Conservation (phyloP, 1,139 yeast genomes). For the Geotrichum phurueaensis region DNA sequence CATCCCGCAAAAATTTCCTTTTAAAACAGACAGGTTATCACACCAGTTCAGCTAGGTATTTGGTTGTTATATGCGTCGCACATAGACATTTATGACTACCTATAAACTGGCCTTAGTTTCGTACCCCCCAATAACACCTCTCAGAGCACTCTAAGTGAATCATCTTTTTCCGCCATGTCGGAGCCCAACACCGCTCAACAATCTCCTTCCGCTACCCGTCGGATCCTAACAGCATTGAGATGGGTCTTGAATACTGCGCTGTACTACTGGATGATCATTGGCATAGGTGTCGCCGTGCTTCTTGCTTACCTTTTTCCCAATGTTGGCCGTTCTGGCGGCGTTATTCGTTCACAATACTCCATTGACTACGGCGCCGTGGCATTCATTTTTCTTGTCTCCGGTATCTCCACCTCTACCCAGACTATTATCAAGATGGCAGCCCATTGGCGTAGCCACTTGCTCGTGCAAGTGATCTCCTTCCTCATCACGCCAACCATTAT, state of each 20-base stretch:
- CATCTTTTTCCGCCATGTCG: not conserved
- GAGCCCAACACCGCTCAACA: not conserved
- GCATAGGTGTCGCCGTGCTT: slow-evolving; percentile 64
- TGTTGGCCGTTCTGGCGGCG: slow-evolving; percentile 78
- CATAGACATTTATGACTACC: no score
- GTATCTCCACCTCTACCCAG: slow-evolving; percentile 65
- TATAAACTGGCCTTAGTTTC: no score
- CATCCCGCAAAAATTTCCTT: no score
- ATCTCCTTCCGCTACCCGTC: not conserved
- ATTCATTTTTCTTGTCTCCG: slow-evolving; percentile 71
- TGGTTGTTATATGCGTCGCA: no score
- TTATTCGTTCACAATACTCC: slow-evolving; percentile 64
- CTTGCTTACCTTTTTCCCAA: slow-evolving; percentile 73
- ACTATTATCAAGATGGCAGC: slow-evolving; percentile 54
- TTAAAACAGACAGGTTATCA: no score
- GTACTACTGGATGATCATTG: slow-evolving; percentile 64
- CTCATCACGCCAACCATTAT: slow-evolving; percentile 69
- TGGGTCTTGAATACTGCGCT: slow-evolving; percentile 2
- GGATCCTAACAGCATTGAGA: not conserved
- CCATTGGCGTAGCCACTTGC: slow-evolving; percentile 78
- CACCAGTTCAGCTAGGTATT: no score
- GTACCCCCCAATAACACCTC: no score
- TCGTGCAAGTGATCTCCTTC: slow-evolving; percentile 63
- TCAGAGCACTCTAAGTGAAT: not conserved
- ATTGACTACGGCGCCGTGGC: slow-evolving; percentile 87